Base-by-base conservation (phyloP, 2,329 filamentous ascomycete genomes). In the Cryphonectria carpinicola region DNA sequence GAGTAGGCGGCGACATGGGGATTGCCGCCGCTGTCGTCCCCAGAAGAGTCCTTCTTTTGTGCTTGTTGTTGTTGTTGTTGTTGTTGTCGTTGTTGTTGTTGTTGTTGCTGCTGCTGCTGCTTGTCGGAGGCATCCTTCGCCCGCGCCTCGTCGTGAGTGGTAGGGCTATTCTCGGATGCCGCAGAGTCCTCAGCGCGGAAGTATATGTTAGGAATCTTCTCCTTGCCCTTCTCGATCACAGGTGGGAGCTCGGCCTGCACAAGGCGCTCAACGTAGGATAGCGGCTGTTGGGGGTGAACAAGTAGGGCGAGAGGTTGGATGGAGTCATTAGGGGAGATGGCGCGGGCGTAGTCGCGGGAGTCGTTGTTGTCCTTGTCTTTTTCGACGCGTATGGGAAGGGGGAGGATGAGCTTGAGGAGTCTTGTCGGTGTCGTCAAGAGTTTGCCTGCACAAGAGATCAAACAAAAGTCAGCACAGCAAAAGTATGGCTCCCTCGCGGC, bases 201-300 rank as follows among this genome's bases (percentile, higher is more conserved):
- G 52, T 90, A 89, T 1, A 97, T 87, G 49, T 86, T 87, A 0
- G 94, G 93, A 1, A 93, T 86, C 73, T 91, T 90, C 73, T 93
- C 89, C n/a, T 83, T 82, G 8, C 89, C 87, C 11, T 91, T 88
- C 64, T 89, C 87, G 0, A 87, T 83, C 1, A 95, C 84, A 0
- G 89, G 88, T 0, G 93, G 93, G 0, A 97, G 84, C 80, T 97
- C 95, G 67, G 93, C 92, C 78, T 97, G 95, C 63, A 98, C 95
- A 3, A 98, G 84, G 11, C 93, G 89, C 79, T 97, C 93, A 58
- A 97, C 89, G 79, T 97, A 97, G 11, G 93, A 97, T 3, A 98
- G 86, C 0, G 95, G 95, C 78, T 98, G 95, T 73, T 97, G 93
- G 0, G 95, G 94, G 76, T 97, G 95, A 0, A 97, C 87, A 2